Base-by-base conservation (phyloP, 1,284 basidiomycete genomes). In the Porodaedalea pini region DNA sequence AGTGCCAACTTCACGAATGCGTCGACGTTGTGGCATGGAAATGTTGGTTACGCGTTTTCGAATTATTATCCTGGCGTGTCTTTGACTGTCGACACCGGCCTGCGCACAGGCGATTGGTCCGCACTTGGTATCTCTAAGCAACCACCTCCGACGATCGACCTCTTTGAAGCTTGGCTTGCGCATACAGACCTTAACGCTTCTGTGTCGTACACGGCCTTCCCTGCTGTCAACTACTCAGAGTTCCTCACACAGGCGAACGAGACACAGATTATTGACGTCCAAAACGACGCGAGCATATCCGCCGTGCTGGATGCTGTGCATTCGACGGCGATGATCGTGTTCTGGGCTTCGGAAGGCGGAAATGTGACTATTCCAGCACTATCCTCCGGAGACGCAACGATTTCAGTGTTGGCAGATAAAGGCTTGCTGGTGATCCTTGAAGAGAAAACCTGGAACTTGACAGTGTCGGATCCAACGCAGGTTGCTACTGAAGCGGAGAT, bases 81-180 rank as follows among this genome's bases (percentile, higher is more conserved):
- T n/a, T 64, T 83, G n/a, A 77, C 77, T 2, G 65, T 85, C 8
- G 69, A 78, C 39, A 67, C 77, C 5, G 79, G 78, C 2, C 62
- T 73, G 31, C 74, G 74, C 59, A 78, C 77, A 0, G 85, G 85
- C 1, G 73, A 79, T 61, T 88, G 86, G 86, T 72, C 77, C n/a
- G 65, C 69, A 3, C 82, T 87, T 58, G 85, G 85, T n/a, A 85
- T 78, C 10, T 84, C 83, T 3, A 72, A 70, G 0, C 73, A 77
- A 51, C 79, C 81, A 13, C 72, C 77, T 1, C 66, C 70, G 31
- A 80, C 77, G 1, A 78, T 82, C 40, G 75, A 83, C 64, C 69
- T 88, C 23, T 88, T 87, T 70, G 70, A 80, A 0, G 84, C 85
- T 1, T 85, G 78, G 76, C 69, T 86, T 36, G 66, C 77, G 25